Conservation (phyloP, 352 stramenopile genomes). For the Pythium insidiosum region DNA sequence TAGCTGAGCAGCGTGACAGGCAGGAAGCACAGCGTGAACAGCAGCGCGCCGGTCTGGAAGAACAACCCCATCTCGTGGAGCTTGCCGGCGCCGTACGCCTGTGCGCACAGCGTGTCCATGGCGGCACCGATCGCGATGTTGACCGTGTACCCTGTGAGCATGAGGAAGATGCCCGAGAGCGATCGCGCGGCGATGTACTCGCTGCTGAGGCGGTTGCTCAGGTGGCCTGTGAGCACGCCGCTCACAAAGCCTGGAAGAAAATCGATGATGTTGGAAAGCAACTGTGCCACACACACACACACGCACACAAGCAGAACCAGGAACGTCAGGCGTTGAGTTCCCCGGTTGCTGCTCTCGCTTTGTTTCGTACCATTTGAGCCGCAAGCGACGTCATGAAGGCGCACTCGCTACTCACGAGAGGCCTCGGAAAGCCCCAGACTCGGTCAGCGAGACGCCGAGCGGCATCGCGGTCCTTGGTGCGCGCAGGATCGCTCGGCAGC, state of each 20-base stretch:
- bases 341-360: no score
- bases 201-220: slow-evolving; percentile 48
- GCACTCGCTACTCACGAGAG: slow-evolving; percentile 18
- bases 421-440: slow-evolving; percentile 15
- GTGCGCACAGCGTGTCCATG: slow-evolving; percentile 86
- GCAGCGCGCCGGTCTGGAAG: slow-evolving; percentile 71
- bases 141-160: slow-evolving; percentile 76
- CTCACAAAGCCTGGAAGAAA: slow-evolving; percentile 59
- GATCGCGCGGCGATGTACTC: slow-evolving; percentile 73
- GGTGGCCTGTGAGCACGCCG: slow-evolving; percentile 58
- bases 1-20: slow-evolving; percentile 54
- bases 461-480: slow-evolving; percentile 13
- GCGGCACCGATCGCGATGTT: slow-evolving; percentile 79
- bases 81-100: slow-evolving; percentile 81
- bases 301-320: neutral
- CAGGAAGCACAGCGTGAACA: slow-evolving; percentile 59
- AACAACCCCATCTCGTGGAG: slow-evolving; percentile 82
- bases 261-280: slow-evolving; percentile 63
- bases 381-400: slow-evolving; percentile 21
- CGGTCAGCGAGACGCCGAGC: slow-evolving; percentile 6
- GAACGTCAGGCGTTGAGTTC: neutral
- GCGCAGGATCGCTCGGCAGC: slow-evolving; percentile 4
- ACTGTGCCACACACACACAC: slow-evolving; percentile 8
- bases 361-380: slow-evolving; percentile 21
- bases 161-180: slow-evolving; percentile 73